phyloP scores from a whole-genome alignment of 345 rosid species.

The Mangifera indica region DNA sequence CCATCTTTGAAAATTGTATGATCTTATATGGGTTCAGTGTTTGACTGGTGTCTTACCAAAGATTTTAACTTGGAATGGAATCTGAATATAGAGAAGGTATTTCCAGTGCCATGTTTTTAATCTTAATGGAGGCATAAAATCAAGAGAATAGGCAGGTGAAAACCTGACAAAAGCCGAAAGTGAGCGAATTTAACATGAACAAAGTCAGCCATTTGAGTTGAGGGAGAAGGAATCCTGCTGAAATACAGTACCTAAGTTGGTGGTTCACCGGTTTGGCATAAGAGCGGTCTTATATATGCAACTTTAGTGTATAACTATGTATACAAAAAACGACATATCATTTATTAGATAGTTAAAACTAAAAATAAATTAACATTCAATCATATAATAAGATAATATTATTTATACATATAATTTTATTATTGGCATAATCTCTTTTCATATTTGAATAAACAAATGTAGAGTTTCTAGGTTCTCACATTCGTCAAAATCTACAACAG shows the following conservation, averaged over 20 bases:
- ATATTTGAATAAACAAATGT: no score
- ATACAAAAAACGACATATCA: no score
- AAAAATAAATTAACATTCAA: no score
- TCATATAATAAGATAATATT: no score
- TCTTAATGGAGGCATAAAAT: background rate
- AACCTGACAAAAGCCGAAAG: background rate
- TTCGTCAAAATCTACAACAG: background rate
- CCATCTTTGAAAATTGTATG: background rate
- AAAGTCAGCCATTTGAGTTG: background rate
- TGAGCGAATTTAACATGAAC: background rate
- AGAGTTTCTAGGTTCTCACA: background rate
- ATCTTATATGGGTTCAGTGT: background rate
- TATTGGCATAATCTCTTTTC: no score
- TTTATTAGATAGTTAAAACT: no score
- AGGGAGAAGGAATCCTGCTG: background rate
- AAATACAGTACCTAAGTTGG: background rate
- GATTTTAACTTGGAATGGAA: background rate
- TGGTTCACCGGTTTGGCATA: background rate
- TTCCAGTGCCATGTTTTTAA: background rate
- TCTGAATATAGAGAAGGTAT: no score
- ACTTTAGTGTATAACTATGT: no score
- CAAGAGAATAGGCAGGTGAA: background rate
- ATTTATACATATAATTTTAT: no score
- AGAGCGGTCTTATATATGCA: no score
- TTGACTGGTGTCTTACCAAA: background rate